Base-by-base conservation (phyloP, 2,329 filamentous ascomycete species). In the Aspergillus niger region DNA sequence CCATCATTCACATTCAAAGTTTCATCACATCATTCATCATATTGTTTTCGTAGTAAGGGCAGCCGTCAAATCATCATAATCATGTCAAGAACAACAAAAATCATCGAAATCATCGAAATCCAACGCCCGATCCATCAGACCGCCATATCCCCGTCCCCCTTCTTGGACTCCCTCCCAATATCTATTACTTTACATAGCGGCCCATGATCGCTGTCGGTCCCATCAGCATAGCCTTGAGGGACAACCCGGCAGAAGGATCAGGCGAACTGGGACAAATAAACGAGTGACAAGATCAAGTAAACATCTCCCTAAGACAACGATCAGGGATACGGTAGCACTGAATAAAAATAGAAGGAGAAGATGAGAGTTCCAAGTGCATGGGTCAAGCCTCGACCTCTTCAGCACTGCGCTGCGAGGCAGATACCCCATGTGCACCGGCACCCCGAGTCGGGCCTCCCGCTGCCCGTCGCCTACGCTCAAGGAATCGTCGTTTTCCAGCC, bases 401-500 rank as follows among this genome's bases (percentile, higher is more conserved):
- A 17, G 71, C 76, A 49, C 70, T 72, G 7, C 72, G 70, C 36
- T 69, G 68, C 4, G 72, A 71, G 24, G 72, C 71, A 55, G 71
- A 72, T 36, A 67, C 58, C 11, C 67, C 32, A 36, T 36, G 32
- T 4, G 32, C 32, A 36, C 32, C 65, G 17, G 59, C 61, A 48
- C 65, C 65, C 28, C 59, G 63, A 50, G 44, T 56, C n/a, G 60
- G 50, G 26, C 54, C 41, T 6, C 51, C 49, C 30, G 65, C 24
- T 8, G 63, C 64, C 38, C 68, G 68, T 48, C 68, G 68, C 11
- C 60, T 60, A 5, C 73, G 74, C 59, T 90, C 88, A 58, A 83
- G 82, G 85, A 89, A 92, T 70, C 81, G 84, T 67, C 91, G 85
- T 82, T 97, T 97, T 59, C 94, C 94, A 20, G 89, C 86, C 47